Base-by-base conservation (phyloP, 805 yeast species). In the Metschnikowia koreensis region DNA sequence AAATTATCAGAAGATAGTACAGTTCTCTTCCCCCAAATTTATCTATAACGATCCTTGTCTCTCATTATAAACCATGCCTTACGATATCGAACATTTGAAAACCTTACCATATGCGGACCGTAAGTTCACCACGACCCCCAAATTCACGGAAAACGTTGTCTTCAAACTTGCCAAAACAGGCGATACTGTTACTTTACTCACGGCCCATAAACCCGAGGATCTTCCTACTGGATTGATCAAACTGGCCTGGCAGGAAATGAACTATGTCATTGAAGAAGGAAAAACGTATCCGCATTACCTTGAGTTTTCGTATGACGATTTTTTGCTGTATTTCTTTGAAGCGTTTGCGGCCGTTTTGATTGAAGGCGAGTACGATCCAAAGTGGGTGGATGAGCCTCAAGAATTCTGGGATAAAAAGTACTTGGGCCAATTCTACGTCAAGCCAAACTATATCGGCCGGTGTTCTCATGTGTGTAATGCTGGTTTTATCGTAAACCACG, bases 381-480 rank as follows among this genome's bases (percentile, higher is more conserved):
- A 48, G 1, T 48, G 62, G 43, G 82, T 81, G 9, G 70, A 68
- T 13, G 60, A 65, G n/a, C 50, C 63, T n/a, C 57, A 61, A 6
- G 73, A 74, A 43, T 60, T 59, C 43, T 82, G 86, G 83, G 69
- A 73, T 5, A 62, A 71, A 0, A 56, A 60, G 7, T 80, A 83
- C 53, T 65, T 89, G 42, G 97, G 97, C 1, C 81, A 87, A 1
- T 87, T 85, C 65, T 88, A 86, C 66, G 75, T 91, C 60, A 90
- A 88, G 63, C 97, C 98, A 15, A 92, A 92, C 67, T 92, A 91
- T 64, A 69, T 76, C 2, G 97, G 96, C 8, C 79, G 96, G 52
- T 85, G 93, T 56, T 82, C 94, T 0, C 97, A 92, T 62, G 85
- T 82, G 29, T 89, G 97, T 62, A 92, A 92, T 65, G 97, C 84